A percentile compares a stretch with the other conserved stretches of the same genome.
phyloP scores from a whole-genome alignment of 371 early-diverging fungal genomes.

The Fennellomyces sp. region DNA sequence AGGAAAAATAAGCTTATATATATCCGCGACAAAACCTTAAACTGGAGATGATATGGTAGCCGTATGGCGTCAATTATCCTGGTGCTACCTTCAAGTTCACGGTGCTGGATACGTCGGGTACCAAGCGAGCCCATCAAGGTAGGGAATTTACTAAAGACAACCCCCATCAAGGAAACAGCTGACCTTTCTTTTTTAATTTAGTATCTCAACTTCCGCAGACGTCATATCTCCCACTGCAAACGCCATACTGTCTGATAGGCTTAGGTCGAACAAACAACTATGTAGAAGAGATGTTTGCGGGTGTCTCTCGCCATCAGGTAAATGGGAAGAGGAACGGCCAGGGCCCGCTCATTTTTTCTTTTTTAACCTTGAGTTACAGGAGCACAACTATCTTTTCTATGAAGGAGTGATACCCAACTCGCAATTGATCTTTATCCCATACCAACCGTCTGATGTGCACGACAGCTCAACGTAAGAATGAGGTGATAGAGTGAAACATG shows the following conservation, averaged over 20 bases:
- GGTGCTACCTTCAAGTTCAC: slow-evolving; percentile 88
- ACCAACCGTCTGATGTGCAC: slow-evolving; percentile 59
- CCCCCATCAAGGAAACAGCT: background rate
- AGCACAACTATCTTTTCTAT: slow-evolving; percentile 56
- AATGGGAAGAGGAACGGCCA: background rate
- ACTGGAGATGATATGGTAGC: slow-evolving; percentile 34
- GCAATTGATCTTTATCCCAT: slow-evolving; percentile 87
- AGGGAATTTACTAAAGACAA: background rate
- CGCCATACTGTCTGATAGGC: slow-evolving; percentile 87
- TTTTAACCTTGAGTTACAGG: background rate
- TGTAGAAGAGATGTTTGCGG: slow-evolving; percentile 90
- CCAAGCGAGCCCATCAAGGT: slow-evolving; percentile 75
- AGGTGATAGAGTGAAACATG: background rate
- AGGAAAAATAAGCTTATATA: slow-evolving; percentile 1
- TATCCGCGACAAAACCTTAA: no score
- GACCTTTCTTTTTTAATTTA: slow-evolving; percentile 13
- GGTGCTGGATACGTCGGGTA: slow-evolving; percentile 79
- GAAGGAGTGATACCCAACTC: slow-evolving; percentile 93
- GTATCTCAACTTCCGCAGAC: slow-evolving; percentile 83
- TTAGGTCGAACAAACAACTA: slow-evolving; percentile 95
- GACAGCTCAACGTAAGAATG: slow-evolving; percentile 46
- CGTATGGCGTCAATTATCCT: slow-evolving; percentile 81
- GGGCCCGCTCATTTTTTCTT: background rate
- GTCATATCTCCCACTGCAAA: slow-evolving; percentile 72
- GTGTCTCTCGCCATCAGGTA: slow-evolving; percentile 71